Percentiles rank a stretch among this genome's conserved stretches.
These are phyloP conservation scores for Primulina tabacum DNA, from an alignment of 257 asterid species.

Conservation along the genomic window DNA sequence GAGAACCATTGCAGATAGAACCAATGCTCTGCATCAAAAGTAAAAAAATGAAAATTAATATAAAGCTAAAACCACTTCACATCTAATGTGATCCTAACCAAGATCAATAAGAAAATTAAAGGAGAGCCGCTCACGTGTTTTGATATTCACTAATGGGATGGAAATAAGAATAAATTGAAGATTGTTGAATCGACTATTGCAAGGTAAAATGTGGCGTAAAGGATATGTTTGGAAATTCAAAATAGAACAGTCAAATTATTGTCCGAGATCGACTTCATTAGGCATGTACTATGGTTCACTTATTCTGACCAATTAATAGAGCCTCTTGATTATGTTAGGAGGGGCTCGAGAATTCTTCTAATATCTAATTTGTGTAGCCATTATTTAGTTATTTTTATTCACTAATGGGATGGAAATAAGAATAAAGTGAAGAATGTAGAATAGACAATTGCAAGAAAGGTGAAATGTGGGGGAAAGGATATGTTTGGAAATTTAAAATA, in stretches of 20 bases:
- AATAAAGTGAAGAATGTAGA: no score
- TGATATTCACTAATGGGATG: background rate
- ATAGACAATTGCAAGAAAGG: background rate
- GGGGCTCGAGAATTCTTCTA: background rate
- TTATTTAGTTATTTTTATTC: background rate
- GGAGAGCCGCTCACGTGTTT: background rate
- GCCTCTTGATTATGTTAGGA: no score
- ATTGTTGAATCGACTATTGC: no score
- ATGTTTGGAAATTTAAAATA: background rate
- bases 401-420: background rate
- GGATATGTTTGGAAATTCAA: background rate
- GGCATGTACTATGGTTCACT: background rate
- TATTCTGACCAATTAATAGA: background rate
- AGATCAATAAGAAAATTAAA: background rate
- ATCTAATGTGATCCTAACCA: background rate
- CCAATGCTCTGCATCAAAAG: background rate
- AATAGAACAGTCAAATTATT: background rate
- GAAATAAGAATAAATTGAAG: no score
- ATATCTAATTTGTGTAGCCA: background rate
- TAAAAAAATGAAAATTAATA: no score
- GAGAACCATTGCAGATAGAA: background rate
- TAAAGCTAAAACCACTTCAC: background rate
- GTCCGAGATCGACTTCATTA: background rate
- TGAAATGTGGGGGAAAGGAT: background rate
- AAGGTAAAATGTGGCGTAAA: background rate